phyloP scores from a whole-genome alignment of 768 basidiomycete species.

The Rhizopogon rudus region DNA sequence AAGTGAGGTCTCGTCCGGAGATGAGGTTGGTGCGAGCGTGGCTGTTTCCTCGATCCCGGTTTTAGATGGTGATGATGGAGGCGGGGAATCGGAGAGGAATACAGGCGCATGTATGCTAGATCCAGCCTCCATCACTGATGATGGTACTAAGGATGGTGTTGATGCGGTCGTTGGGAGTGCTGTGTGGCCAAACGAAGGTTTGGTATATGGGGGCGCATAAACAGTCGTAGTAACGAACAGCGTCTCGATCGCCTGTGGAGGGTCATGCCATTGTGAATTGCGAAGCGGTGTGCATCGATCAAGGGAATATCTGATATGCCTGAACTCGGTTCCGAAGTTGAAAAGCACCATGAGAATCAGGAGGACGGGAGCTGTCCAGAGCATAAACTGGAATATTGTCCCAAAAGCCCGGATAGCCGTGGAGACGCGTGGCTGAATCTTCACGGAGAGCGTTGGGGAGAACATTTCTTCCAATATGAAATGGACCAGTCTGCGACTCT shows the following conservation, averaged over 20 bases:
- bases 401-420: constrained; percentile 5
- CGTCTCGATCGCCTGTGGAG: constrained; percentile 15
- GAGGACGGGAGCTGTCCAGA: constrained; percentile 13
- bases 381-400: constrained; percentile 9
- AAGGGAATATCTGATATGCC: constrained; percentile 18
- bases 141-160: constrained; percentile 2
- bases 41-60: constrained; percentile 7
- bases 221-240: constrained; percentile 26
- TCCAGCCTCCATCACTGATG: constrained; percentile 7
- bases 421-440: constrained; percentile 7
- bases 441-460: constrained; percentile 47
- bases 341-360: constrained; percentile 15
- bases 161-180: constrained; percentile 3
- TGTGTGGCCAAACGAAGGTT: not conserved
- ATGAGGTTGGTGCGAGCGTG: constrained; percentile 10
- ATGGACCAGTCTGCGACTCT: constrained; percentile 48
- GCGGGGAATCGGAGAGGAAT: not conserved
- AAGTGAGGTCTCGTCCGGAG: constrained; percentile 15
- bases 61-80: constrained; percentile 7
- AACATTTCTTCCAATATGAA: constrained; percentile 56
- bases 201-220: constrained; percentile 7
- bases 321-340: constrained; percentile 24
- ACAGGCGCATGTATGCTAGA: constrained; percentile 1
- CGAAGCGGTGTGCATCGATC: constrained; percentile 12
- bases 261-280: constrained; percentile 5